A percentile compares a stretch with the other conserved stretches of the same genome.
phyloP scores from a whole-genome alignment of 306 rosid species.

The Quillaja saponaria region DNA sequence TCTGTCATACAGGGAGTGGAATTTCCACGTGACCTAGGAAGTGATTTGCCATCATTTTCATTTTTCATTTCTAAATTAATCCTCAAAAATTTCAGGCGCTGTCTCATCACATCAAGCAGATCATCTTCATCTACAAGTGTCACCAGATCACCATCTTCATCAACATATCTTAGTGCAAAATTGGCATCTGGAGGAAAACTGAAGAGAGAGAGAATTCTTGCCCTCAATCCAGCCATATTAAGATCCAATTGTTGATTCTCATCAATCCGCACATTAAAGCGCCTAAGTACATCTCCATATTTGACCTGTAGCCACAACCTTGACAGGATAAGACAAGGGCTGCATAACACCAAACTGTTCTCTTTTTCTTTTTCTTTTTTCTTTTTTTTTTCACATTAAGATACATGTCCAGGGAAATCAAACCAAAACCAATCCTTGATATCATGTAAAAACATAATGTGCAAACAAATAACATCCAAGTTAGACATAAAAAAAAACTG shows the following conservation, averaged over 20 bases:
- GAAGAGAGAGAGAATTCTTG: constrained; percentile 57
- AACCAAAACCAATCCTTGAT: no score
- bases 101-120: constrained; percentile 71
- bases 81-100: constrained; percentile 65
- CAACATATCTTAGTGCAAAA: constrained; percentile 60
- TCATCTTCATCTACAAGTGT: constrained; percentile 78
- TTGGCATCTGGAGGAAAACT: constrained; percentile 50
- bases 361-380: not conserved
- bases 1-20: constrained; percentile 40
- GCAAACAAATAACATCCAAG: no score
- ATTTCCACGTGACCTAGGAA: constrained; percentile 55
- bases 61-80: constrained; percentile 53
- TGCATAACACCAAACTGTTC: not conserved
- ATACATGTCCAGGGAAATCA: no score
- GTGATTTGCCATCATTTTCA: constrained; percentile 35
- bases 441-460: no score
- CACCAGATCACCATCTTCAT: constrained; percentile 92
- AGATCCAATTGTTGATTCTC: constrained; percentile 57
- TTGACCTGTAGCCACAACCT: constrained; percentile 49
- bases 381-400: not conserved
- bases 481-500: no score
- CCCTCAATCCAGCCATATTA: constrained; percentile 64
- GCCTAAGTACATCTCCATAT: constrained; percentile 73
- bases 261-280: constrained; percentile 58
- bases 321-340: not conserved